phyloP scores from a whole-genome alignment of 1,284 basidiomycete species.

The Leucoagaricus sp. region DNA sequence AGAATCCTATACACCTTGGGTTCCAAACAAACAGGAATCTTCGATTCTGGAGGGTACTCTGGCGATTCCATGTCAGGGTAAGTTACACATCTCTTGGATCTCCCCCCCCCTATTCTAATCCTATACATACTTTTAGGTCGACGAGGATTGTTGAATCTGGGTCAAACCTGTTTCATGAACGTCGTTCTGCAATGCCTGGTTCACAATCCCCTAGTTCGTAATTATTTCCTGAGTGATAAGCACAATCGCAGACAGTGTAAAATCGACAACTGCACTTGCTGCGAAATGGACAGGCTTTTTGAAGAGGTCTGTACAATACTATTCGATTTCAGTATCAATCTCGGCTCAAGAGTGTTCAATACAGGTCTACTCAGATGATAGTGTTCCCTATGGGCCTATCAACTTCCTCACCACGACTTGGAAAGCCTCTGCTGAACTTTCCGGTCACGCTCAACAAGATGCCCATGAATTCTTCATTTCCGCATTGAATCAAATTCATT shows the following conservation, averaged over 20 bases:
- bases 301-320: conserved; percentile 58
- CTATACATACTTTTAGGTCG: conserved; percentile 51
- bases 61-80: conserved; percentile 67
- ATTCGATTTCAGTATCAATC: too few relatives aligned
- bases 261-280: conserved; percentile 82
- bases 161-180: conserved; percentile 95
- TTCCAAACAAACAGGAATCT: conserved; percentile 38
- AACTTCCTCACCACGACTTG: conserved; percentile 87
- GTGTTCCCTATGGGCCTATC: conserved; percentile 79
- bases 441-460: conserved; percentile 93
- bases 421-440: conserved; percentile 81
- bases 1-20: conserved; percentile 45
- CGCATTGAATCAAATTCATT: conserved; percentile 82
- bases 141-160: conserved; percentile 88
- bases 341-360: conserved; percentile 29
- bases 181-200: conserved; percentile 92
- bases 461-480: conserved; percentile 91
- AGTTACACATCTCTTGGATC: conserved; percentile 7
- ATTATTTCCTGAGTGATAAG: conserved; percentile 89
- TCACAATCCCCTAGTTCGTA: conserved; percentile 89
- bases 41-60: conserved; percentile 38
- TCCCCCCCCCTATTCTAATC: not conserved
- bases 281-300: conserved; percentile 94
- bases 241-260: conserved; percentile 76
- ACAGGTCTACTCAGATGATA: conserved; percentile 75